Conservation (phyloP, 345 rosid genomes). For the Ceriops tagal region DNA sequence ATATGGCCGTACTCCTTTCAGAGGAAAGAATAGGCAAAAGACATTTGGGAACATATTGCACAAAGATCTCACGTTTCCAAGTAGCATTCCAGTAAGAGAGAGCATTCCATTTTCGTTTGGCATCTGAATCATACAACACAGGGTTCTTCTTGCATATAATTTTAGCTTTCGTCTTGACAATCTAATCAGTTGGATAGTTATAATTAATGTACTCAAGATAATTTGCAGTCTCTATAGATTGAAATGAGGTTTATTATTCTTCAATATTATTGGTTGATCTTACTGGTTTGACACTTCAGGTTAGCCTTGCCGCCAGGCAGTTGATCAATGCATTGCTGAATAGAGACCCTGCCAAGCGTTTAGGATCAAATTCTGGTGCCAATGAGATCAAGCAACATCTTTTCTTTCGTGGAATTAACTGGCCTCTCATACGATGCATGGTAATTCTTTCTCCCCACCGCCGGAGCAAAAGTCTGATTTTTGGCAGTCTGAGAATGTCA, state of each 20-base stretch:
- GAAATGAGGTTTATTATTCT: neutral
- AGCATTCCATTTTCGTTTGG: neutral
- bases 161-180: neutral
- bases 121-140: neutral
- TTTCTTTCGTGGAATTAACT: conserved; percentile 79
- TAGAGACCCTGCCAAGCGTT: conserved; percentile 65
- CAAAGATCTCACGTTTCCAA: conserved; percentile 95
- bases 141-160: neutral
- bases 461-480: neutral
- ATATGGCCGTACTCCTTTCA: conserved; percentile 94
- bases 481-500: neutral
- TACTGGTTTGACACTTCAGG: conserved; percentile 46
- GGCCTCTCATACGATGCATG: conserved; percentile 95
- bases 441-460: conserved; percentile 25
- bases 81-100: conserved; percentile 73
- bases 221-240: too few relatives aligned
- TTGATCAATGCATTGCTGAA: conserved; percentile 63
- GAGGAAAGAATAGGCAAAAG: conserved; percentile 96
- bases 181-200: too few relatives aligned
- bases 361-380: conserved; percentile 81
- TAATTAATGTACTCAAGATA: too few relatives aligned
- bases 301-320: conserved; percentile 77
- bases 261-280: neutral
- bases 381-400: conserved; percentile 85
- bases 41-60: conserved; percentile 87